phyloP scores from a whole-genome alignment of 352 stramenopile genomes.

The Paralagenidium karlingii region DNA sequence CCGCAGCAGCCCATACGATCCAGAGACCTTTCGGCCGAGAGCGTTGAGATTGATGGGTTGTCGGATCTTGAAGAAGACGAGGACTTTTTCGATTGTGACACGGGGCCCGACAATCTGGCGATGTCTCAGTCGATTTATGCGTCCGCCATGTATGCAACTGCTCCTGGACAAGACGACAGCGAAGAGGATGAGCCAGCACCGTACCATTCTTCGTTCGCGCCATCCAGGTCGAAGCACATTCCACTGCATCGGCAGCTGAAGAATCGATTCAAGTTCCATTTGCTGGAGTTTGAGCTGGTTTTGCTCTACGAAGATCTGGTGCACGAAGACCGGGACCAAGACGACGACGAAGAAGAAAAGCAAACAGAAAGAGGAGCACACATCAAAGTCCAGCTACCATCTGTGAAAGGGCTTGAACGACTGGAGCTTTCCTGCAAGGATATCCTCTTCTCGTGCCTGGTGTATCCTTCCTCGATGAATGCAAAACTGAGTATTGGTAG shows the following conservation, averaged over 20 bases:
- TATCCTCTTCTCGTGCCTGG: conserved; percentile 45
- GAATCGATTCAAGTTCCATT: conserved; percentile 59
- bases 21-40: conserved; percentile 24
- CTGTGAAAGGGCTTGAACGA: conserved; percentile 46
- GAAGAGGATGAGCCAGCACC: conserved; percentile 2
- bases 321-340: conserved; percentile 8
- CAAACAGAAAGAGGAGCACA: conserved; percentile 9
- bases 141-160: conserved; percentile 43
- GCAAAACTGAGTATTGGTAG: conserved; percentile 41
- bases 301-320: conserved; percentile 77
- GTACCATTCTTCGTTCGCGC: no score
- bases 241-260: conserved; percentile 34
- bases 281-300: conserved; percentile 58
- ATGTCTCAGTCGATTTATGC: conserved; percentile 77
- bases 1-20: no score
- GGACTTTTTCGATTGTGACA: conserved; percentile 74
- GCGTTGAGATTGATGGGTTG: conserved; percentile 64
- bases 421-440: conserved; percentile 59
- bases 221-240: background rate
- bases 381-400: conserved; percentile 22
- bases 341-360: conserved; percentile 25
- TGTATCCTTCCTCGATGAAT: conserved; percentile 35
- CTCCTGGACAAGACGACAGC: conserved; percentile 11
- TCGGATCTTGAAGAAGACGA: conserved; percentile 79
- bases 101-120: conserved; percentile 28